A percentile compares a stretch with the other conserved stretches of the same genome.
phyloP scores from a whole-genome alignment of 768 basidiomycete genomes.

The Psilocybe subaeruginosa region DNA sequence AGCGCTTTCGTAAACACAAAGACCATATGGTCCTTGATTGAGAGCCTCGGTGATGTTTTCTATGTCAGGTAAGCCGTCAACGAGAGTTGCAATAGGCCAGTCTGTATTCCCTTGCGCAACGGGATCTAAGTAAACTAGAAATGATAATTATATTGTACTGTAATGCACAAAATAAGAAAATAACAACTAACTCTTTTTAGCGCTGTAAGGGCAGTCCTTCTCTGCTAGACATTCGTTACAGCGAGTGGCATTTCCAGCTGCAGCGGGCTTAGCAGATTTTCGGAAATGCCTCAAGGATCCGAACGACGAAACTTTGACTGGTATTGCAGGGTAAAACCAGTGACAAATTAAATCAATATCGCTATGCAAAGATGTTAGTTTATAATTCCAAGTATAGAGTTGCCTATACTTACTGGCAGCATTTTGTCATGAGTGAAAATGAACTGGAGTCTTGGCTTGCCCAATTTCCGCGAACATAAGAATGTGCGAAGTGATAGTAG shows the following conservation, averaged over 20 bases:
- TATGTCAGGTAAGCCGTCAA: conserved; percentile 85
- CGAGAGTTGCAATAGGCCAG: conserved; percentile 73
- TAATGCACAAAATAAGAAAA: neutral
- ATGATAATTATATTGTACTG: neutral
- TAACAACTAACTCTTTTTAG: conserved; percentile 69
- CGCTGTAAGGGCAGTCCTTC: conserved; percentile 80
- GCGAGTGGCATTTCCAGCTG: conserved; percentile 67
- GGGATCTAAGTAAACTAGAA: conserved; percentile 80
- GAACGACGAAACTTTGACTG: conserved; percentile 79
- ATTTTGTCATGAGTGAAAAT: conserved; percentile 88
- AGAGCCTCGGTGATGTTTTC: conserved; percentile 82
- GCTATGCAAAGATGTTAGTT: conserved; percentile 38
- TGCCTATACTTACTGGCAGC: conserved; percentile 71
- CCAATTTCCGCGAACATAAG: conserved; percentile 88
- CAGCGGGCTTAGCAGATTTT: conserved; percentile 67
- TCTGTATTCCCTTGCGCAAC: conserved; percentile 51
- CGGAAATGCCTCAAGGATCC: conserved; percentile 86
- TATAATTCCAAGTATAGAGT: neutral
- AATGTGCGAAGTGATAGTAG: conserved; percentile 89
- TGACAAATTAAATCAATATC: conserved; percentile 86
- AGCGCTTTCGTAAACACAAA: conserved; percentile 81
- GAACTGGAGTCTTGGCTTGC: conserved; percentile 65
- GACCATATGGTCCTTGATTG: conserved; percentile 71
- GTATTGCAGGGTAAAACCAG: conserved; percentile 69
- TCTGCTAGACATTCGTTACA: conserved; percentile 80